A percentile compares a stretch with the other conserved stretches of the same genome.
These are phyloP conservation scores for Globisporangium abappressorium DNA, from an alignment of 352 stramenopile species.

Conservation along the genomic window DNA sequence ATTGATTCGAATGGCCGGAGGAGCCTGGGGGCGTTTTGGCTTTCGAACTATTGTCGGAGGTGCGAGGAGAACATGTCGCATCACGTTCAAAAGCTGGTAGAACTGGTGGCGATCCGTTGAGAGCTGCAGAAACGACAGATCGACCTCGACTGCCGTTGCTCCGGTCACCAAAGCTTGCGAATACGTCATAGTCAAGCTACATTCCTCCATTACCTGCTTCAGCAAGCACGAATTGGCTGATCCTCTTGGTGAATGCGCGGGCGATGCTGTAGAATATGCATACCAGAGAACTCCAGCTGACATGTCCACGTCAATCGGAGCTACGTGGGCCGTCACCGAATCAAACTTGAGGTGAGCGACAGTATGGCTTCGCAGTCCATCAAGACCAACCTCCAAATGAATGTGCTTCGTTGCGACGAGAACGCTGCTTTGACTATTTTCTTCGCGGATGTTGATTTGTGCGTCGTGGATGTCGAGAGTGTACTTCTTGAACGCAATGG, in stretches of 20 bases:
- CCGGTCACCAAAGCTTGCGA: slow-evolving; percentile 38
- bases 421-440: slow-evolving; percentile 60
- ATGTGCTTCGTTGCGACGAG: slow-evolving; percentile 75
- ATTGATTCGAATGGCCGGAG: slow-evolving; percentile 1
- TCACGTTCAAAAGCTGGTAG: slow-evolving; percentile 77
- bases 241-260: slow-evolving; percentile 4
- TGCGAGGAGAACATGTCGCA: slow-evolving; percentile 69
- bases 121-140: slow-evolving; percentile 71
- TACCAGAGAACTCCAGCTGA: slow-evolving; percentile 73
- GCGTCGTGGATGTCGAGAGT: slow-evolving; percentile 73
- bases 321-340: slow-evolving; percentile 65
- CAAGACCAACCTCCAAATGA: slow-evolving; percentile 65
- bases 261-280: slow-evolving; percentile 24
- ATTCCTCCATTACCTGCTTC: slow-evolving; percentile 81
- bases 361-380: slow-evolving; percentile 37
- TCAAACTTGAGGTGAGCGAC: slow-evolving; percentile 65
- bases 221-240: slow-evolving; percentile 35
- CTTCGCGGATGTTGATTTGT: slow-evolving; percentile 78
- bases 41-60: slow-evolving; percentile 41
- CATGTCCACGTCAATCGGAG: slow-evolving; percentile 77
- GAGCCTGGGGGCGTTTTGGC: slow-evolving; percentile 16
- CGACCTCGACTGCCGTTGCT: slow-evolving; percentile 48
- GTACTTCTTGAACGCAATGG: slow-evolving; percentile 65
- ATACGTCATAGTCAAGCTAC: slow-evolving; percentile 58
- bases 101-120: slow-evolving; percentile 79